Percentiles rank a stretch among this genome's conserved stretches.
phyloP scores from a whole-genome alignment of 139 green algal species.

The Chlorella vulgaris region DNA sequence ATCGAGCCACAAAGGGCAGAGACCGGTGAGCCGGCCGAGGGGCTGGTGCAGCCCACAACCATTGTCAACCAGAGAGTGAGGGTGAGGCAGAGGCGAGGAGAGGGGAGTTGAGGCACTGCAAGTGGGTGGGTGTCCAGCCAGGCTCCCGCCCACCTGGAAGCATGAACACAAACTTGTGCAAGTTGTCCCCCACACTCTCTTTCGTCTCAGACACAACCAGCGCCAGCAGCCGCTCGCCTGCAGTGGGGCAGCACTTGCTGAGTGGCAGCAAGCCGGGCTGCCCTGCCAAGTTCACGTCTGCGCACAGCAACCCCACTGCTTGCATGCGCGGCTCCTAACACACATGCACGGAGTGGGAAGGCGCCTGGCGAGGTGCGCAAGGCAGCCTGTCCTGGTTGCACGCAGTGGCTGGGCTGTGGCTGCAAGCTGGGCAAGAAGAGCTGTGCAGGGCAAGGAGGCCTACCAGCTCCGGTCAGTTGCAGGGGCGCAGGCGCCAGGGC shows the following conservation, averaged over 20 bases:
- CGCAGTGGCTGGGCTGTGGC: background rate
- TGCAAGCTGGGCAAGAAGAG: background rate
- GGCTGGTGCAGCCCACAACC: no score
- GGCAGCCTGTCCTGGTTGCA: background rate
- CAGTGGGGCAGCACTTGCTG: background rate
- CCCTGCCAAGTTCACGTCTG: no score
- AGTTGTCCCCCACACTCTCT: slow-evolving; percentile 32
- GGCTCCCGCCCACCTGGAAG: slow-evolving; percentile 4
- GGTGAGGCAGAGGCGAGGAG: no score
- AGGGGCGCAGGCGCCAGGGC: slow-evolving; percentile 61
- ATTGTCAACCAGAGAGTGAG: no score
- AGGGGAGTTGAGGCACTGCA: no score
- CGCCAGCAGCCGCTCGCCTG: slow-evolving; percentile 65
- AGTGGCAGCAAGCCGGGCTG: background rate
- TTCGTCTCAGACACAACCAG: slow-evolving; percentile 65
- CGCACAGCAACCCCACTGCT: no score
- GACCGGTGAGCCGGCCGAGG: no score
- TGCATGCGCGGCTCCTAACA: background rate
- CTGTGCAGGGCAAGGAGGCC: background rate
- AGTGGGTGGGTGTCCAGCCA: background rate
- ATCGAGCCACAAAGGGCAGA: no score
- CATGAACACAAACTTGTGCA: slow-evolving; percentile 66
- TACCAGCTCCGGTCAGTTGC: slow-evolving; percentile 46
- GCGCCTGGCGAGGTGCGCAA: background rate
- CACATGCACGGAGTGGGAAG: background rate